Conservation (phyloP, 305 asterid genomes). For the Striga hermonthica region DNA sequence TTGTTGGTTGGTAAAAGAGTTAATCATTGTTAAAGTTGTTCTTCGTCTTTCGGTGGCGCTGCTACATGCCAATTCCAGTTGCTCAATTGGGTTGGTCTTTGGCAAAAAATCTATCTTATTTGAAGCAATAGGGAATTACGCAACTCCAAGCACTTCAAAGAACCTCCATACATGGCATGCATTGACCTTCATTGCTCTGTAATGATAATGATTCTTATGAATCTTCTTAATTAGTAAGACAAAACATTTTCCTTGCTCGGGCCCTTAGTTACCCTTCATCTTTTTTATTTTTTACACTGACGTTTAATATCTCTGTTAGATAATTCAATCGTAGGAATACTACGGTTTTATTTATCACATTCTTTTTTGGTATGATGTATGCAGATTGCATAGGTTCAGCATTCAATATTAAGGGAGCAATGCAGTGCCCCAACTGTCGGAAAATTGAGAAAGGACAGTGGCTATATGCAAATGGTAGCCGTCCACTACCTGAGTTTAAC, state of each 20-base stretch:
- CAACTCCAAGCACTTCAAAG: background rate
- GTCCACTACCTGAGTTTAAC: conserved; percentile 60
- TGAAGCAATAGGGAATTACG: background rate
- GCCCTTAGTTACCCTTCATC: conserved; percentile 4
- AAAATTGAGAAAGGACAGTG: conserved; percentile 86
- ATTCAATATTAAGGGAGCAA: conserved; percentile 72
- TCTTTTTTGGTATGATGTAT: conserved; percentile 21
- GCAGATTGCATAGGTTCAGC: conserved; percentile 92
- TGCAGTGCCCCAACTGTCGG: conserved; percentile 95
- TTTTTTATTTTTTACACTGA: background rate
- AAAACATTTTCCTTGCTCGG: background rate
- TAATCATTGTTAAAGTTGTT: background rate
- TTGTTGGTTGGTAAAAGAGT: background rate
- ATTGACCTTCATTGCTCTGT: background rate
- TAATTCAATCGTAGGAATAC: background rate
- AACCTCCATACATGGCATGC: background rate
- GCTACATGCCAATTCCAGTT: no score
- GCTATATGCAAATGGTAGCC: conserved; percentile 74
- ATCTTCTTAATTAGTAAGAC: background rate
- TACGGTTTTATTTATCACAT: conserved; percentile 8
- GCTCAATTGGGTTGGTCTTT: background rate
- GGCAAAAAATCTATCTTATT: background rate
- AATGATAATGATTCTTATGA: background rate
- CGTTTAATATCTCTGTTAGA: background rate
- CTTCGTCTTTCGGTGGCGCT: background rate